Conservation (phyloP, 352 stramenopile species). For the Pythium myriotylum region DNA sequence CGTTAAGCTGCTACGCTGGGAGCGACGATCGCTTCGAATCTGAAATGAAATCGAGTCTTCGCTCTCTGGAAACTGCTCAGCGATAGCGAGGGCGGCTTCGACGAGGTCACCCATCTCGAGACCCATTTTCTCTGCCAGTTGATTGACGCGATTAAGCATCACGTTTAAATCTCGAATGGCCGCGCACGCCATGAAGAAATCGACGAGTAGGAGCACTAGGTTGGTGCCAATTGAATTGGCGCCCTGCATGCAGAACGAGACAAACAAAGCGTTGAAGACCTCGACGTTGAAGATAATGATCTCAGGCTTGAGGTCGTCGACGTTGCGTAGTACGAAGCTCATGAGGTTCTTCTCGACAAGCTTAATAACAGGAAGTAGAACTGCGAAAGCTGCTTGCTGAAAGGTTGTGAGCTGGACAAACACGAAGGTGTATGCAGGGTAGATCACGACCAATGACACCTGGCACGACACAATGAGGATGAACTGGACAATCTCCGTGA, state of each 20-base stretch:
- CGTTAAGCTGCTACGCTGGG: no score
- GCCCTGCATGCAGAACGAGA: no score
- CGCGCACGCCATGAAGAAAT: neutral
- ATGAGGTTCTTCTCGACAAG: no score
- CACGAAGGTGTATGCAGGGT: neutral
- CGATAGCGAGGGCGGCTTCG: neutral
- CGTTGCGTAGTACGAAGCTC: no score
- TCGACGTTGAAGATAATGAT: conserved; percentile 22
- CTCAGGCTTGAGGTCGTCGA: no score
- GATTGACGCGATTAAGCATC: neutral
- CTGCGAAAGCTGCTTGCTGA: no score
- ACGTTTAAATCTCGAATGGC: neutral
- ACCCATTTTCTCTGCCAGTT: neutral
- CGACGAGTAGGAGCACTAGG: no score
- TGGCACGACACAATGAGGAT: neutral
- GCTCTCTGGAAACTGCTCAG: neutral
- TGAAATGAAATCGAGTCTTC: neutral
- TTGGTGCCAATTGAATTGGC: no score
- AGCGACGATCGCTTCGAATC: no score
- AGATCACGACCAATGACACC: neutral
- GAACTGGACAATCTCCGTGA: neutral
- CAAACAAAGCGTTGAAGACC: neutral
- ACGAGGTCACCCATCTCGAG: neutral
- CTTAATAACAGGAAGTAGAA: neutral
- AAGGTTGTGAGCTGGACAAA: no score